These are phyloP conservation scores for Trifolium pratense DNA, from an alignment of 306 rosid genomes.

Conservation along the genomic window DNA sequence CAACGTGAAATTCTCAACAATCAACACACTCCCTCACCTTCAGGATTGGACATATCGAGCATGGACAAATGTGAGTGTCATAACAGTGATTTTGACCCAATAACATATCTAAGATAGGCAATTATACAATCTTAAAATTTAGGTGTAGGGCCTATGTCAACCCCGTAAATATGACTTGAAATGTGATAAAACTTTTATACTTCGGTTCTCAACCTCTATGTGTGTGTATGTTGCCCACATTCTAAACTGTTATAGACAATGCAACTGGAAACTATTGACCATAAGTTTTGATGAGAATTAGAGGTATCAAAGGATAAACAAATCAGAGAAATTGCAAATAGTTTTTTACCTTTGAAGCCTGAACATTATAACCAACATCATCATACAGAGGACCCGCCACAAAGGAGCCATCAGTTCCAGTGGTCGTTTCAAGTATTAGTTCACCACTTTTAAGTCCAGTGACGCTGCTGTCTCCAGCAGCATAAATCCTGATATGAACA, in stretches of 20 bases:
- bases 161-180: neutral
- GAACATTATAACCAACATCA: constrained; percentile 71
- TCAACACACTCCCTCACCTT: neutral
- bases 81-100: constrained; percentile 1
- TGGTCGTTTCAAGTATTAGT: constrained; percentile 74
- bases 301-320: constrained; percentile 14
- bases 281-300: constrained; percentile 11
- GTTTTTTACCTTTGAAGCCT: constrained; percentile 81
- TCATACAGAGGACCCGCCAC: constrained; percentile 90
- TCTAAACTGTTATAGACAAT: constrained; percentile 24
- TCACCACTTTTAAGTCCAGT: constrained; percentile 73
- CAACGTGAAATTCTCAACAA: constrained; percentile 7
- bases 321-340: constrained; percentile 30
- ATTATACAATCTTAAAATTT: constrained; percentile 15
- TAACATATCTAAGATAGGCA: neutral
- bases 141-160: neutral
- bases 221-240: neutral
- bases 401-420: constrained; percentile 74
- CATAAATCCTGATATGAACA: constrained; percentile 72
- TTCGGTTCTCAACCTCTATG: constrained; percentile 17
- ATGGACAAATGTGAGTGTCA: neutral
- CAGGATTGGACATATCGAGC: neutral
- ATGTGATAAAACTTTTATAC: neutral
- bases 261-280: constrained; percentile 30
- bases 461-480: constrained; percentile 74